Percentiles rank a stretch among this genome's conserved stretches.
Conservation (phyloP, 306 rosid species). For the Corylus americana region DNA sequence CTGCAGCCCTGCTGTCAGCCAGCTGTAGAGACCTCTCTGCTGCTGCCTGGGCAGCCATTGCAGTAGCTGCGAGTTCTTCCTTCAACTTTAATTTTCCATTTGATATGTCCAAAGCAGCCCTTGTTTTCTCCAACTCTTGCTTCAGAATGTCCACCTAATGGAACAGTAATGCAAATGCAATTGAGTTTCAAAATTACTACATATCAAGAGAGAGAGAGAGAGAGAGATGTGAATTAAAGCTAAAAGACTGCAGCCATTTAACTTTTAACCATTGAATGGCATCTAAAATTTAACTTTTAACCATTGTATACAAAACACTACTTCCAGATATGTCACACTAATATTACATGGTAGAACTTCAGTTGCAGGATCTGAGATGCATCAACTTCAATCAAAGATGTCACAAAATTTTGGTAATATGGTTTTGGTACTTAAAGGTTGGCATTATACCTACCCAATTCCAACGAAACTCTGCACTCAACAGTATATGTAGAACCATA, state of each 20-base stretch:
- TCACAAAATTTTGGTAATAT: background rate
- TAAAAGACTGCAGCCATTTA: background rate
- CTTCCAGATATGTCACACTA: background rate
- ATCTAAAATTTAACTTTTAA: background rate
- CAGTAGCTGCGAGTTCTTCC: slow-evolving; percentile 70
- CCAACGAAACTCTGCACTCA: background rate
- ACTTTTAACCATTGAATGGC: background rate
- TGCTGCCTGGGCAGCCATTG: slow-evolving; percentile 86
- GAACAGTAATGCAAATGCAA: slow-evolving; percentile 15
- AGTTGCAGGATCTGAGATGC: background rate
- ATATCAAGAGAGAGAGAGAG: slow-evolving; percentile 2
- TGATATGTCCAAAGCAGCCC: slow-evolving; percentile 56
- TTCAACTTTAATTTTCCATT: slow-evolving; percentile 67
- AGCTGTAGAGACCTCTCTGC: slow-evolving; percentile 75
- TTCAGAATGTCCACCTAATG: slow-evolving; percentile 64
- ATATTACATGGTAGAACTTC: background rate
- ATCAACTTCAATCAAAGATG: background rate
- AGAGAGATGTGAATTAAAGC: background rate
- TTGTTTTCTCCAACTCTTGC: slow-evolving; percentile 79
- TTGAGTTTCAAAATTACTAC: slow-evolving; percentile 3
- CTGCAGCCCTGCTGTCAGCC: slow-evolving; percentile 64
- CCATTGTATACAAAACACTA: background rate
- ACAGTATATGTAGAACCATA: background rate
- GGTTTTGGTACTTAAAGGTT: background rate
- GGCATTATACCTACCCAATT: background rate